Base-by-base conservation (phyloP, 179 eudicot genomes). In the Nepenthes alata region DNA sequence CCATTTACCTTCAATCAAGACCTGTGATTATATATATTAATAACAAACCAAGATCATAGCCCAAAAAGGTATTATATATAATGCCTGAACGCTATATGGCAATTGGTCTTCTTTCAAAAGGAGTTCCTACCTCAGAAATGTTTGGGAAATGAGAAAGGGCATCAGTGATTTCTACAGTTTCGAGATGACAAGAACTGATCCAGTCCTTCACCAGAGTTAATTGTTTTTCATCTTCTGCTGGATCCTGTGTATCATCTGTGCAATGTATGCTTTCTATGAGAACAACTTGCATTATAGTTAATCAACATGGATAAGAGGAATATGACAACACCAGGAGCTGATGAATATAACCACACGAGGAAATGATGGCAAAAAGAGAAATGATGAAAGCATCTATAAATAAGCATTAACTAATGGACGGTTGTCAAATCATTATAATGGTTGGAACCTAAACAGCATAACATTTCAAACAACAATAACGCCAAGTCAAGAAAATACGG, bases 221-320 rank as follows among this genome's bases (percentile, higher is more conserved):
- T 55, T 89, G 95, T 41, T 81, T 79, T 79, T 80, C 98, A 80
- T 93, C 95, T 79, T 89, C 98, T 44, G 39, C 77, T 36, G 83
- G 80, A 79, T 93, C 95, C 67, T 89, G 96, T 67, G 96, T 93
- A 66, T 77, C 85, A 71, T 89, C 98, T 93, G 82, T 60, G 50
- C 53, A 48, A 53, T 49, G 50, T 15, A 44, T 25, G 38, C 36
- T 41, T 11, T 25, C 25, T 16, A 49, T 47, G 14, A 58, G 38
- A 13, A 41, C 47, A 59, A 50, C 10, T 38, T 41, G 12, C n/a
- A 48, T 48, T 6, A 6, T 10, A 48, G 6, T 48, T 48, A 48
- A 9, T 48, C 47, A 10, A 10, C 3, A 6, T 8, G 52, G n/a
- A 12, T 52, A n/a, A 52, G 34, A 25, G 25, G 25, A 12, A 52